A percentile compares a stretch with the other conserved stretches of the same genome.
phyloP scores from a whole-genome alignment of 805 yeast genomes.

The Ascoidea rubescens region DNA sequence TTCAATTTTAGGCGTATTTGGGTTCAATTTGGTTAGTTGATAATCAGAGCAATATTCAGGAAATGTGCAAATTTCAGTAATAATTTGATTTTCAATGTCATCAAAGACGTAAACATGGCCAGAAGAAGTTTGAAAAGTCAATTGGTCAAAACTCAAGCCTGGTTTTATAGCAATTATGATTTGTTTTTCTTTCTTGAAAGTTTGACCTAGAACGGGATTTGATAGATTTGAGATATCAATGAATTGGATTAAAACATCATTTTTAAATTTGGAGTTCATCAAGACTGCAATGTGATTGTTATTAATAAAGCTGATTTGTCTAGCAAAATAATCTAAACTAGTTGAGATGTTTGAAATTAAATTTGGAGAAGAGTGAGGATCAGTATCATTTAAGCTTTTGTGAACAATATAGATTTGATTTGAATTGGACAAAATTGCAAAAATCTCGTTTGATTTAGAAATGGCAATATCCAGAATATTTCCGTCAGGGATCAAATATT shows the following conservation, averaged over 20 bases:
- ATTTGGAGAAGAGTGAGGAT: constrained; percentile 19
- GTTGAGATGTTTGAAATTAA: constrained; percentile 7
- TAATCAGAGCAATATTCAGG: constrained; percentile 59
- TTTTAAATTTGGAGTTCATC: constrained; percentile 31
- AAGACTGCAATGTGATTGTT: constrained; percentile 44
- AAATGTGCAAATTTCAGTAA: constrained; percentile 31
- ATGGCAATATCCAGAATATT: constrained; percentile 55
- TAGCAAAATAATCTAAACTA: constrained; percentile 21
- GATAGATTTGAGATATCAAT: constrained; percentile 30
- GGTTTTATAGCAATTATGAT: constrained; percentile 45
- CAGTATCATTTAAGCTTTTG: background rate
- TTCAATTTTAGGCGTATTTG: background rate
- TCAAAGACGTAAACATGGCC: constrained; percentile 32
- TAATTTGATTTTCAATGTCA: constrained; percentile 15
- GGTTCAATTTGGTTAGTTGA: constrained; percentile 19
- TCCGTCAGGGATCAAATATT: constrained; percentile 42
- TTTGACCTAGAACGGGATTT: constrained; percentile 25
- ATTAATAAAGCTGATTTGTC: constrained; percentile 50
- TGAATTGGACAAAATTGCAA: constrained; percentile 40
- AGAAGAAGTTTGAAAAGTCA: constrained; percentile 49
- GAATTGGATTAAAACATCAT: constrained; percentile 31
- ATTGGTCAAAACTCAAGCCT: constrained; percentile 33
- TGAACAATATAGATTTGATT: constrained; percentile 29
- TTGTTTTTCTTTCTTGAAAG: constrained; percentile 26
- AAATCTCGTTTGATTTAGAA: constrained; percentile 39